phyloP scores from a whole-genome alignment of 2,329 filamentous ascomycete genomes.

The Beauveria sp. region DNA sequence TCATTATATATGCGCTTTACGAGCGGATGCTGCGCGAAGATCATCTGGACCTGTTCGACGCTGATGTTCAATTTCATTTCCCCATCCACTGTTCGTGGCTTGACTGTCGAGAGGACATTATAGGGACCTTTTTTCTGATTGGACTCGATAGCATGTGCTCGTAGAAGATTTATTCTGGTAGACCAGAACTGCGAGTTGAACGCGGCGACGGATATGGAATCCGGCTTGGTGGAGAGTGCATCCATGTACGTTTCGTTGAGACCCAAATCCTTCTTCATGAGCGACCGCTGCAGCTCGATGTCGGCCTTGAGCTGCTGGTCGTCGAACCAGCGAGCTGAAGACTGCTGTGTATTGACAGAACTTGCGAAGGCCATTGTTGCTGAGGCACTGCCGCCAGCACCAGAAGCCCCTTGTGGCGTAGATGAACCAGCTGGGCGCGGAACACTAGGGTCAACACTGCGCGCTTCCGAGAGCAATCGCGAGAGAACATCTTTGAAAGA shows the following conservation, averaged over 20 bases:
- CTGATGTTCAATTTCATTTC: conserved; percentile 76
- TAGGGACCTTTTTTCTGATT: conserved; percentile 83
- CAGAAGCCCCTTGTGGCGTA: conserved; percentile 20
- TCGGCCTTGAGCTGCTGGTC: conserved; percentile 71
- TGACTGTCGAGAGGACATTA: conserved; percentile 82
- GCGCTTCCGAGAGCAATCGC: conserved; percentile 63
- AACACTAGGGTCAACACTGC: conserved; percentile 45
- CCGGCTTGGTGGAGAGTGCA: conserved; percentile 73
- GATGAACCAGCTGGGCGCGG: conserved; percentile 36
- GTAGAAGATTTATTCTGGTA: conserved; percentile 73
- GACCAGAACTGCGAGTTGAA: conserved; percentile 96
- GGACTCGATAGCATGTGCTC: conserved; percentile 83
- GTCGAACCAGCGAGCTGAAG: conserved; percentile 65
- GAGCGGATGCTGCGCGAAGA: conserved; percentile 87
- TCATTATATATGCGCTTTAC: conserved; percentile 89
- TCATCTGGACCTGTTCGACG: conserved; percentile 85
- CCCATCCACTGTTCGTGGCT: conserved; percentile 58
- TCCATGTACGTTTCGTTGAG: conserved; percentile 84
- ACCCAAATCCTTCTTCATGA: conserved; percentile 70
- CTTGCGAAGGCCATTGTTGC: conserved; percentile 72
- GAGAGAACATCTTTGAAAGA: conserved; percentile 76
- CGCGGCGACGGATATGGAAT: conserved; percentile 68
- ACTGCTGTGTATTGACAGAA: conserved; percentile 49
- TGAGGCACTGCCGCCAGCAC: conserved; percentile 39
- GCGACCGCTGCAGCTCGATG: conserved; percentile 75